Evolutionary conservation across 1,284 basidiomycete species (phyloP).

Genomic region (Mycosarcoma mackinlayi): DNA sequence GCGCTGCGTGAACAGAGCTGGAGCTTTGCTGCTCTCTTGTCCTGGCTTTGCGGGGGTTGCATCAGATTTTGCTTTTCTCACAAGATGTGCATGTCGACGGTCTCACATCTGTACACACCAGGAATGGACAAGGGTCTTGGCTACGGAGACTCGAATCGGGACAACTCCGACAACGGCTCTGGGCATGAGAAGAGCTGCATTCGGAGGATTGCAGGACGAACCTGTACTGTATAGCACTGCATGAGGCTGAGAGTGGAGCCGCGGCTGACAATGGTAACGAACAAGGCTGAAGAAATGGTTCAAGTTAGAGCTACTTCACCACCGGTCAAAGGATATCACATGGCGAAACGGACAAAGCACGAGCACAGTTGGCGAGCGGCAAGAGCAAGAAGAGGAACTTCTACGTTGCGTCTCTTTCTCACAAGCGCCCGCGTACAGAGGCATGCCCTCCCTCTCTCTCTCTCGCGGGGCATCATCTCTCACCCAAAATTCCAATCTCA

Average conservation of each 20-base stretch:
- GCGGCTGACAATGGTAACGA: too few species aligned
- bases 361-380: conserved; percentile 4
- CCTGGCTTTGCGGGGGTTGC: background rate
- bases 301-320: too few species aligned
- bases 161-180: too few species aligned
- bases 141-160: conserved; percentile 1
- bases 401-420: conserved; percentile 38
- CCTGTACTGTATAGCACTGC: too few species aligned
- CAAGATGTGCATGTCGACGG: background rate
- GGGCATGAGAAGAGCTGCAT: too few species aligned
- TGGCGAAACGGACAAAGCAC: background rate
- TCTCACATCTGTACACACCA: background rate
- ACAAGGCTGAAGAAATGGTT: too few species aligned
- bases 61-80: background rate
- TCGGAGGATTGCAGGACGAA: too few species aligned
- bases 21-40: background rate
- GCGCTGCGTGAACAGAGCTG: background rate
- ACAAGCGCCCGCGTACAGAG: too few species aligned
- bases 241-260: too few species aligned
- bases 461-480: conserved; percentile 1
- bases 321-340: too few species aligned
- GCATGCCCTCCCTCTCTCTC: conserved; percentile 8
- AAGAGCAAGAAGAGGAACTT: conserved; percentile 20
- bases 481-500: too few species aligned
- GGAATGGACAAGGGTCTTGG: conserved; percentile 1